Evolutionary conservation across 306 rosid species (phyloP).

Genomic region (Pachyrhizus erosus): DNA sequence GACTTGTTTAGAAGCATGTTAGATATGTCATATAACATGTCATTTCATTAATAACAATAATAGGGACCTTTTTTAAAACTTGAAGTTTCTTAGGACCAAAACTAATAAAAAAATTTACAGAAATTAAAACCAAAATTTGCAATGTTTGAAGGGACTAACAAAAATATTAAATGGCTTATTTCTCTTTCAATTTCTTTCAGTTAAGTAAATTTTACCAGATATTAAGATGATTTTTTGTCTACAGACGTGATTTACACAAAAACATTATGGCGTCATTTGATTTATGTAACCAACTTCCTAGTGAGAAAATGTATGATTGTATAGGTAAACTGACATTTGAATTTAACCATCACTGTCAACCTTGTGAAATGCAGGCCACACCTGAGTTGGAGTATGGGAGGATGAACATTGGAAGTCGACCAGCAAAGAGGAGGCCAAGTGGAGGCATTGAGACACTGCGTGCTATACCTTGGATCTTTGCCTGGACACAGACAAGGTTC

Average conservation of each 20-base stretch:
- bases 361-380: constrained; percentile 70
- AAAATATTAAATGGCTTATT: background rate
- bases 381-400: constrained; percentile 97
- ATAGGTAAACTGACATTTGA: background rate
- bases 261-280: background rate
- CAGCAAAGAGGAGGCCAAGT: constrained; percentile 89
- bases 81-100: background rate
- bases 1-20: background rate
- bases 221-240: background rate
- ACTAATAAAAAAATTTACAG: background rate
- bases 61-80: background rate
- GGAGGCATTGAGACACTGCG: constrained; percentile 95
- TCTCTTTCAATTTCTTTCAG: background rate
- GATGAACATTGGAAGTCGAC: constrained; percentile 96
- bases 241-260: background rate
- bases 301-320: background rate
- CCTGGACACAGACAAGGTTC: constrained; percentile 95
- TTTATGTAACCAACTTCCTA: background rate
- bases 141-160: background rate
- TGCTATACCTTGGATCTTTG: constrained; percentile 98
- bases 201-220: background rate
- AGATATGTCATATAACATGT: too few species aligned
- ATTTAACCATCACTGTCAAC: constrained; percentile 13
- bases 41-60: too few species aligned
- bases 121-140: too few species aligned